phyloP scores from a whole-genome alignment of 345 rosid species.

The Dimocarpus longan region DNA sequence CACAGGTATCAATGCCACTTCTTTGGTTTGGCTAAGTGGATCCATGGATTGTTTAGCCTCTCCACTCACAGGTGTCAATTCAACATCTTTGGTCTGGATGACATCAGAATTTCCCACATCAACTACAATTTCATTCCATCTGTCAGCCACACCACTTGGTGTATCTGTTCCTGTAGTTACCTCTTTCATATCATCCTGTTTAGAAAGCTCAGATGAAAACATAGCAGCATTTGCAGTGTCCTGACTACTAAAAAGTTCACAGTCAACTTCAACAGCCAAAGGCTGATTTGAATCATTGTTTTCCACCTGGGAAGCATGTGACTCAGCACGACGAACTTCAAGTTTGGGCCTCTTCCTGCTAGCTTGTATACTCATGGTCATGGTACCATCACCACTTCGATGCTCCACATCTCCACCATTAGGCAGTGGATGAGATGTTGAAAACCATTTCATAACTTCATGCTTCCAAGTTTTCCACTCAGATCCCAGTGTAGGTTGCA shows the following conservation, averaged over 20 bases:
- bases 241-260: constrained; percentile 54
- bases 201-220: constrained; percentile 35
- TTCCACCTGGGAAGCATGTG: constrained; percentile 61
- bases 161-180: constrained; percentile 37
- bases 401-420: constrained; percentile 48
- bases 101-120: constrained; percentile 55
- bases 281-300: constrained; percentile 43
- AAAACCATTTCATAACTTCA: constrained; percentile 82
- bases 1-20: constrained; percentile 38
- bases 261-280: constrained; percentile 51
- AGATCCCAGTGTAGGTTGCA: constrained; percentile 68
- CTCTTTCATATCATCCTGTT: constrained; percentile 31
- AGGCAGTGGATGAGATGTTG: constrained; percentile 50
- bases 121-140: constrained; percentile 76
- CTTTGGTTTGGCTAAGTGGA: constrained; percentile 26
- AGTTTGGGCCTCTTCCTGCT: constrained; percentile 86
- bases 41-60: constrained; percentile 32
- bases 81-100: constrained; percentile 28
- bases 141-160: constrained; percentile 51
- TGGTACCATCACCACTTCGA: constrained; percentile 41
- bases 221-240: constrained; percentile 40
- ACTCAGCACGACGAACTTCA: constrained; percentile 91
- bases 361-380: constrained; percentile 50
- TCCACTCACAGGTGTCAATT: constrained; percentile 29
- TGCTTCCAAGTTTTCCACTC: constrained; percentile 99